Evolutionary conservation across 306 rosid species (phyloP), one percentile per base, ranked within the genome.

Genomic region (Cicer arietinum): DNA sequence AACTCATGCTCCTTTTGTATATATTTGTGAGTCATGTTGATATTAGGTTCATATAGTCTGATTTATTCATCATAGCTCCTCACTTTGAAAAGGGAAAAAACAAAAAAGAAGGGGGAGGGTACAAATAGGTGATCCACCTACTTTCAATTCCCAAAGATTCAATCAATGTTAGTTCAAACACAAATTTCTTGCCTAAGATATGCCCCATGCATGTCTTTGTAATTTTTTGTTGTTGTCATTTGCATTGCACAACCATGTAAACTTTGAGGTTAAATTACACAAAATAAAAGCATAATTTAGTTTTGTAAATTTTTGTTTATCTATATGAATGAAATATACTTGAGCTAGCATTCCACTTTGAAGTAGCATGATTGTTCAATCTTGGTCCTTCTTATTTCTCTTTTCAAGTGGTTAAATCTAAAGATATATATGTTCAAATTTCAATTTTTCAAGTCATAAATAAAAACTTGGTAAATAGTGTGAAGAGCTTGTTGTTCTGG

Each of bases 141-240:
- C 77, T 57, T 35, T 59, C 10, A 7, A 13, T 35, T 56, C 17
- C 63, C 30, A 45, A 30, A 3, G 37, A 67, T 76, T 71, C 56
- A 40, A 44, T 54, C 9, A 9, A 12, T 59, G 86, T 78, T 88
- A 83, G 96, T 87, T 88, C 57, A 80, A 73, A 45, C 89, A 84
- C 77, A 40, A 18, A 13, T 52, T 81, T 79, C 76, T 76, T 69
- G 83, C 83, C 59, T 0, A 35, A 47, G 68, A 57, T 37, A 44
- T 6, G 9, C 75, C 30, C 5, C 45, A 43, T 20, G 67, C 71
- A 67, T 52, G 8, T 64, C 43, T n/a, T 52, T 17, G 48, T 12
- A 54, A 42, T 37, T 37, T 57, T 57, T 72, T 8, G 2, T 43
- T 13, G 0, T 18, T 41, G 1, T 43, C 62, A 58, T 46, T 59